phyloP scores from a whole-genome alignment of 768 basidiomycete species.

The Solioccasus polychromus region DNA sequence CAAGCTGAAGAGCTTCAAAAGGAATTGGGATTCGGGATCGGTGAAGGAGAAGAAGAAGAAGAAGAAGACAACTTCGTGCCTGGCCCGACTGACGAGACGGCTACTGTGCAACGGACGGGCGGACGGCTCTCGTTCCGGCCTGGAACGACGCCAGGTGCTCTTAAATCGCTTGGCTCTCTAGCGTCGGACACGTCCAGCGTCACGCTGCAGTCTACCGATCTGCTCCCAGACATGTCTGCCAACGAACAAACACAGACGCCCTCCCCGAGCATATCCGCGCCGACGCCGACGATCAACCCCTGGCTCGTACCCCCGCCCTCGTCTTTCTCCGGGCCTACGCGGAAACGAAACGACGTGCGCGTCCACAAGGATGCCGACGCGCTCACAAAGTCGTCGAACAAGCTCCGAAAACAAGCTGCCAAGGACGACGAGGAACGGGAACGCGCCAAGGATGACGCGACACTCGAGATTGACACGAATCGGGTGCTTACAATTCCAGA shows the following conservation, averaged over 20 bases:
- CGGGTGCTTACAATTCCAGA: slow-evolving; percentile 19
- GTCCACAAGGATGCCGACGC: slow-evolving; percentile 65
- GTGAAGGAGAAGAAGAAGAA: slow-evolving; percentile 31
- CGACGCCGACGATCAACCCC: slow-evolving; percentile 54
- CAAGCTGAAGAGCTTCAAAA: slow-evolving; percentile 70
- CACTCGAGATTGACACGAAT: slow-evolving; percentile 64
- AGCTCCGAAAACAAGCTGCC: slow-evolving; percentile 61
- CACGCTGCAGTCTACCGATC: slow-evolving; percentile 58
- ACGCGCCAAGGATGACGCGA: slow-evolving; percentile 68
- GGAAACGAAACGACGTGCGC: slow-evolving; percentile 71
- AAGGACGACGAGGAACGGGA: slow-evolving; percentile 58
- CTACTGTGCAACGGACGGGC: slow-evolving; percentile 55
- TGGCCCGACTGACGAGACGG: slow-evolving; percentile 29
- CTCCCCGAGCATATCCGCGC: slow-evolving; percentile 15
- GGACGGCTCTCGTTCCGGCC: slow-evolving; percentile 67
- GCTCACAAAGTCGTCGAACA: slow-evolving; percentile 66
- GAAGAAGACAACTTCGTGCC: slow-evolving; percentile 27
- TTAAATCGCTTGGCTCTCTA: slow-evolving; percentile 30
- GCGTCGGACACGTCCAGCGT: slow-evolving; percentile 65
- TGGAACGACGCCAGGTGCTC: slow-evolving; percentile 29
- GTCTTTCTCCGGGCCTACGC: slow-evolving; percentile 47
- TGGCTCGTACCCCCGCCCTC: slow-evolving; percentile 64
- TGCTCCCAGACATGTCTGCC: slow-evolving; percentile 36
- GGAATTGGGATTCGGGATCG: slow-evolving; percentile 55
- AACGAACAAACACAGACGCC: slow-evolving; percentile 4